phyloP scores from a whole-genome alignment of 345 rosid species.

The Toxicodendron radicans region DNA sequence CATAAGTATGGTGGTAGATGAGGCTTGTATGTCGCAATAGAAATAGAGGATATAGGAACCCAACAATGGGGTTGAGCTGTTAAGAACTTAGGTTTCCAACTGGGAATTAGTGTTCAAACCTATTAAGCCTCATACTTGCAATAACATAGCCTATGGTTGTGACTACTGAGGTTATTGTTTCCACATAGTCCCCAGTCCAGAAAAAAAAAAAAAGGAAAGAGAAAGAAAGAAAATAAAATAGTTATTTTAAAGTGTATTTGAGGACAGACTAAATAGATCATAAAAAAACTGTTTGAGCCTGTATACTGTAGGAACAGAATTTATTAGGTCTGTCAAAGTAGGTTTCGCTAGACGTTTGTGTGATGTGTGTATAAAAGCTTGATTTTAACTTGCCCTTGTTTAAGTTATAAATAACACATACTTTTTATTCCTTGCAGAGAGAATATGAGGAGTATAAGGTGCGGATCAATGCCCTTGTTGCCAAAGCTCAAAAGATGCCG shows the following conservation, averaged over 20 bases:
- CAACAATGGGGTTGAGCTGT: no score
- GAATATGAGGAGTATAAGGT: conserved; percentile 99
- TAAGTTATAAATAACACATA: neutral
- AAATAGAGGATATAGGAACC: neutral
- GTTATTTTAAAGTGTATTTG: neutral
- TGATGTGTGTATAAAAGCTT: conserved; percentile 1
- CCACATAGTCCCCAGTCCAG: no score
- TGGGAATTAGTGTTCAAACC: no score
- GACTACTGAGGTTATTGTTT: no score
- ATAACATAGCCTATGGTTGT: no score
- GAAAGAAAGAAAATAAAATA: neutral
- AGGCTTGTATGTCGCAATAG: neutral
- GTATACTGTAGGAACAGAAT: neutral
- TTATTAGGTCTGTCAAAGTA: neutral
- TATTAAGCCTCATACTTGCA: no score
- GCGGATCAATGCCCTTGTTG: conserved; percentile 97
- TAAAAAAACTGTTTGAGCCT: neutral
- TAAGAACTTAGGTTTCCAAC: no score
- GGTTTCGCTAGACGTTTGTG: neutral
- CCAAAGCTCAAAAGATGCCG: conserved; percentile 97
- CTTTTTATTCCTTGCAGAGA: conserved; percentile 50
- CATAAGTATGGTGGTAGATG: conserved; percentile 11
- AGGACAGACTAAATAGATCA: neutral
- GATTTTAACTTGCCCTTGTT: neutral
- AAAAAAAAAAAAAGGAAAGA: no score